phyloP scores from a whole-genome alignment of 2,329 filamentous ascomycete genomes.

The Cytospora leucostoma region DNA sequence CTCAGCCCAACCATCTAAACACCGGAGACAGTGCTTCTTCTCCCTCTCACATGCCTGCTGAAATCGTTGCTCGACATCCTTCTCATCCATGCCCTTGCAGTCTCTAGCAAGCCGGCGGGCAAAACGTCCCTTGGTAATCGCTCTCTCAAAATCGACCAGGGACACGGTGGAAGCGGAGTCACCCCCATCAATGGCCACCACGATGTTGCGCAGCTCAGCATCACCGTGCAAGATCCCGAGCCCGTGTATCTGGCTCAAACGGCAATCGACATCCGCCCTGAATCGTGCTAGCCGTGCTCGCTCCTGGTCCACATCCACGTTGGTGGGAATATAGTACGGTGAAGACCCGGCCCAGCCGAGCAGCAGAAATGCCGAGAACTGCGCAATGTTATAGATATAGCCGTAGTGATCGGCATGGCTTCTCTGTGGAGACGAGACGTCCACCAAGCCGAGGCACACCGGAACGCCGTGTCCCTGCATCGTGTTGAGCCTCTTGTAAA shows the following conservation, averaged over 20 bases:
- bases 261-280: background rate
- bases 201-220: background rate
- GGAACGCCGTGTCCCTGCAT: conserved; percentile 3
- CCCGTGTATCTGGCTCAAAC: background rate
- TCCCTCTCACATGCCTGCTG: conserved; percentile 3
- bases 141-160: background rate
- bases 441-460: background rate
- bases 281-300: background rate
- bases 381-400: too few relatives aligned
- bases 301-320: background rate
- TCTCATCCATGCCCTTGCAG: background rate
- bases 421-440: background rate
- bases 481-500: background rate
- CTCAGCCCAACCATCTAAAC: background rate
- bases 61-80: background rate
- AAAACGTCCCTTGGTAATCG: background rate
- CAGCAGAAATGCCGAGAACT: background rate
- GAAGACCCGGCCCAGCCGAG: background rate
- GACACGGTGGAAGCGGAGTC: background rate
- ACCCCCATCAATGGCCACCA: background rate
- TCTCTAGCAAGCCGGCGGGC: background rate
- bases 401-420: background rate
- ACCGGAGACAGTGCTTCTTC: background rate
- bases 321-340: background rate
- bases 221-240: background rate